A percentile compares a stretch with the other conserved stretches of the same genome.
phyloP scores from a whole-genome alignment of 441 rosid genomes.

The Populus tomentosa region DNA sequence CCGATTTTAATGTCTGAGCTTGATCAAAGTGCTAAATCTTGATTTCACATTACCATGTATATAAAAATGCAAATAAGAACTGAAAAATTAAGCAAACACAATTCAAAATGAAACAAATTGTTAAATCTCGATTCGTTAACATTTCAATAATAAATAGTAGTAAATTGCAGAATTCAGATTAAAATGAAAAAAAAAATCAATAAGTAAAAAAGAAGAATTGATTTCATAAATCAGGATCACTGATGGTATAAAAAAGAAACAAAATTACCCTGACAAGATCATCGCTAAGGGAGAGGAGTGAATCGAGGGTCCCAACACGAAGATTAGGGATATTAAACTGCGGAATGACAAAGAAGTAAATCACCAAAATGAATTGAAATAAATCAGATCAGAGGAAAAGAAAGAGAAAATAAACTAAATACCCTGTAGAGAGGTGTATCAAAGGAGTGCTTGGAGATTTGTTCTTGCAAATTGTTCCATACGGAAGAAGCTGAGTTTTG shows the following conservation, averaged over 20 bases:
- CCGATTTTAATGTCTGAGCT: background rate
- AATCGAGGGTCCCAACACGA: constrained; percentile 96
- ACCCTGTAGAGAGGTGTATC: constrained; percentile 97
- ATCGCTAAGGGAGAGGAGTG: constrained; percentile 92
- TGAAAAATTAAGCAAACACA: background rate
- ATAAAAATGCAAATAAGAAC: background rate
- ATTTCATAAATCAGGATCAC: background rate
- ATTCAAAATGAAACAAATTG: background rate
- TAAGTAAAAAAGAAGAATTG: no score
- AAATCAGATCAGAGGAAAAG: background rate
- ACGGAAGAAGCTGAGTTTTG: constrained; percentile 65
- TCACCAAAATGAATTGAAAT: background rate
- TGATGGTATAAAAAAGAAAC: background rate
- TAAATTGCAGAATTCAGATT: no score
- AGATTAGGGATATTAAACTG: constrained; percentile 96
- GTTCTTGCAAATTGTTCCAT: constrained; percentile 80
- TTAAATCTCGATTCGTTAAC: background rate
- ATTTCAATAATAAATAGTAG: background rate
- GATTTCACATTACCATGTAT: background rate
- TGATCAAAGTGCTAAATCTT: background rate
- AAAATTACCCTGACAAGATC: constrained; percentile 76
- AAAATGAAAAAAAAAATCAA: no score
- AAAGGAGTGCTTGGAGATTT: constrained; percentile 91
- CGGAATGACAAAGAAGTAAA: constrained; percentile 26
- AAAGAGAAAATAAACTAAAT: constrained; percentile 4